phyloP scores from a whole-genome alignment of 108 stramenopile genomes.

The Cyclotella choctawhatcheeana region DNA sequence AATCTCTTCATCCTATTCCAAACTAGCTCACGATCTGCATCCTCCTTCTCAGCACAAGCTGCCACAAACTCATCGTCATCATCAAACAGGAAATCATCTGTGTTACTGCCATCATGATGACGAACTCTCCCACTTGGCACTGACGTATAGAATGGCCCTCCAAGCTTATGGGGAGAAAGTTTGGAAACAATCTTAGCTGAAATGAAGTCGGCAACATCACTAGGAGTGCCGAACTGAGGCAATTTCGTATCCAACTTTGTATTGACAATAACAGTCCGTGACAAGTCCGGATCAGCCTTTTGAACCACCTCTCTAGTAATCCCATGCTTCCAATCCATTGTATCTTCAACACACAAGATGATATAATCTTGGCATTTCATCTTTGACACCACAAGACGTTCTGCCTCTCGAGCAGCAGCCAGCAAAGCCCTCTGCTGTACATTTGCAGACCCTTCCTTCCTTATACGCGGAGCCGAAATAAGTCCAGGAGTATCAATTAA shows the following conservation, averaged over 20 bases:
- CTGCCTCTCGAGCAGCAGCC: slow-evolving; percentile 84
- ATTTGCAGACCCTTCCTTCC: slow-evolving; percentile 60
- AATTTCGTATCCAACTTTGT: slow-evolving; percentile 95
- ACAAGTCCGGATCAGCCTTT: slow-evolving; percentile 90
- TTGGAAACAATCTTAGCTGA: slow-evolving; percentile 71
- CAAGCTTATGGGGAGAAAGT: slow-evolving; percentile 85
- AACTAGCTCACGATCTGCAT: slow-evolving; percentile 56
- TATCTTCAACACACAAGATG: slow-evolving; percentile 95
- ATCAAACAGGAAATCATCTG: slow-evolving; percentile 66
- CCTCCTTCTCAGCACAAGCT: slow-evolving; percentile 68
- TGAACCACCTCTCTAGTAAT: slow-evolving; percentile 77
- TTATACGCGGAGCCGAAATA: slow-evolving; percentile 75
- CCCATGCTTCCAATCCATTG: slow-evolving; percentile 94
- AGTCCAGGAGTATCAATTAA: slow-evolving; percentile 94
- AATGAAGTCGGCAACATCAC: slow-evolving; percentile 86
- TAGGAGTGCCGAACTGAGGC: slow-evolving; percentile 86
- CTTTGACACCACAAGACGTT: slow-evolving; percentile 86
- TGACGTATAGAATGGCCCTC: slow-evolving; percentile 93
- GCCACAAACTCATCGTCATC: slow-evolving; percentile 84
- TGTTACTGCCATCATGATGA: slow-evolving; percentile 24
- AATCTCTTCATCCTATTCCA: slow-evolving; percentile 46
- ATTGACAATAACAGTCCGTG: slow-evolving; percentile 92
- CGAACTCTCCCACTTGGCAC: slow-evolving; percentile 92
- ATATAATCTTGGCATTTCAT: slow-evolving; percentile 91
- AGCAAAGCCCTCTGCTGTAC: slow-evolving; percentile 78